Evolutionary conservation across 2,329 filamentous ascomycete genomes (phyloP).

Genomic region (Aphanocladium album): DNA sequence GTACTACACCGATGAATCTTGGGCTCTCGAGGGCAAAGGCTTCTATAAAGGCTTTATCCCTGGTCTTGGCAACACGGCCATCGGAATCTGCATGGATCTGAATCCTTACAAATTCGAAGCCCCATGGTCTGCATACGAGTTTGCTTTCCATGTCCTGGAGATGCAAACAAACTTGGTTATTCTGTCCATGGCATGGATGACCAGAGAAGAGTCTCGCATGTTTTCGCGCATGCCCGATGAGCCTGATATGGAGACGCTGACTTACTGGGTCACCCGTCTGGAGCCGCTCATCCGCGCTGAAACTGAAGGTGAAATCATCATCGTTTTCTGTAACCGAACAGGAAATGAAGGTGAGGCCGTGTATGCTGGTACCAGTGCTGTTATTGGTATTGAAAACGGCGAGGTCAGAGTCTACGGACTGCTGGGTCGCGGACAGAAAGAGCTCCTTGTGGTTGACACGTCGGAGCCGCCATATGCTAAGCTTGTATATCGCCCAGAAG

Average conservation of each 20-base stretch:
- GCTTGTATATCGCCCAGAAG: too few relatives aligned
- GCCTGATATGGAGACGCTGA: constrained; percentile 67
- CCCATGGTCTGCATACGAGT: constrained; percentile 21
- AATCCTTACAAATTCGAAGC: constrained; percentile 27
- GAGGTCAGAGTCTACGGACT: constrained; percentile 65
- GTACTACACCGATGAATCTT: constrained; percentile 54
- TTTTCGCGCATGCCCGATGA: constrained; percentile 47
- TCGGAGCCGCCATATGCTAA: constrained; percentile 39
- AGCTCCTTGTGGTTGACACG: constrained; percentile 64
- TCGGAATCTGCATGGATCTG: constrained; percentile 55
- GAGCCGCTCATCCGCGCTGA: constrained; percentile 57
- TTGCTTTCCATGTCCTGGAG: constrained; percentile 52
- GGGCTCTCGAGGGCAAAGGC: constrained; percentile 49
- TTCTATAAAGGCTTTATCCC: constrained; percentile 39
- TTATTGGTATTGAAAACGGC: constrained; percentile 60
- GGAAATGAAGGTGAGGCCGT: constrained; percentile 61
- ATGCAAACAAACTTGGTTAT: constrained; percentile 58
- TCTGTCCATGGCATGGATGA: constrained; percentile 75
- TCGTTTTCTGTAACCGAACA: constrained; percentile 66
- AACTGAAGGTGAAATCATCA: constrained; percentile 53
- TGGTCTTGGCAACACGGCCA: constrained; percentile 40
- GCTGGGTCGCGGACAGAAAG: constrained; percentile 63
- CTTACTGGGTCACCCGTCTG: constrained; percentile 70
- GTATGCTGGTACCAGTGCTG: constrained; percentile 70
- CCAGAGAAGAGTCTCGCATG: constrained; percentile 42